These are phyloP conservation scores for Torulaspora maleeae DNA, from an alignment of 805 yeast genomes.

Conservation along the genomic window DNA sequence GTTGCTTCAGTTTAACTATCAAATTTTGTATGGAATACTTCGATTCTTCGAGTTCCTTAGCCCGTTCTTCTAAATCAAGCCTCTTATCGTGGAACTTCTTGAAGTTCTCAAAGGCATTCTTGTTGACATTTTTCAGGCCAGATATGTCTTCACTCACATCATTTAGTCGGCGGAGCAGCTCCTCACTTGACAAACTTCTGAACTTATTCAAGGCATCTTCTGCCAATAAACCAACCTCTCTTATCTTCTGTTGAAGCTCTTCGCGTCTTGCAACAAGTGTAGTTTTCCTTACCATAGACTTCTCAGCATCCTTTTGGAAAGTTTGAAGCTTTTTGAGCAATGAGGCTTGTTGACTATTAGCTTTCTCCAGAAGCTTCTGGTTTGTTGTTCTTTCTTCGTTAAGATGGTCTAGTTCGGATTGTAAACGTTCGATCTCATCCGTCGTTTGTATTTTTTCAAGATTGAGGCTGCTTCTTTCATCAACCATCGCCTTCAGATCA, in stretches of 20 bases:
- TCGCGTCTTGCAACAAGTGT: slow-evolving; percentile 57
- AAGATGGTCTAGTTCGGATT: slow-evolving; percentile 28
- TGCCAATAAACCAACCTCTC: slow-evolving; percentile 84
- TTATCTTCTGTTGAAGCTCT: slow-evolving; percentile 64
- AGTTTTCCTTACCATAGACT: slow-evolving; percentile 56
- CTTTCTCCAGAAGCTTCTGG: slow-evolving; percentile 42
- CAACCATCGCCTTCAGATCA: slow-evolving; percentile 28
- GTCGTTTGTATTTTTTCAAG: slow-evolving; percentile 30
- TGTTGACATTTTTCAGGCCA: slow-evolving; percentile 72
- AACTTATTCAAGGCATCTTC: slow-evolving; percentile 68
- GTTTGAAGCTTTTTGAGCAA: slow-evolving; percentile 54
- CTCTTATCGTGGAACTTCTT: slow-evolving; percentile 67
- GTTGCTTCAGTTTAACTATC: slow-evolving; percentile 62
- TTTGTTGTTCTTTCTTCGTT: slow-evolving; percentile 30
- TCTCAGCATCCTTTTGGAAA: slow-evolving; percentile 61
- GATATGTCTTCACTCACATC: slow-evolving; percentile 53
- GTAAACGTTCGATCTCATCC: slow-evolving; percentile 29
- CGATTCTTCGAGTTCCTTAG: slow-evolving; percentile 64
- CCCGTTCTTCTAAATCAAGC: slow-evolving; percentile 58
- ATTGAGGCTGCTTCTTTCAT: slow-evolving; percentile 29
- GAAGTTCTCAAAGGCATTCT: slow-evolving; percentile 84
- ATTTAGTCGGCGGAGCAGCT: slow-evolving; percentile 50
- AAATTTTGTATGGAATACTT: slow-evolving; percentile 67
- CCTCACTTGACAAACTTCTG: slow-evolving; percentile 45
- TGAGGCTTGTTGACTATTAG: slow-evolving; percentile 54